These are phyloP conservation scores for Colletotrichum coccodes DNA, from an alignment of 2,329 filamentous ascomycete genomes.

Conservation along the genomic window DNA sequence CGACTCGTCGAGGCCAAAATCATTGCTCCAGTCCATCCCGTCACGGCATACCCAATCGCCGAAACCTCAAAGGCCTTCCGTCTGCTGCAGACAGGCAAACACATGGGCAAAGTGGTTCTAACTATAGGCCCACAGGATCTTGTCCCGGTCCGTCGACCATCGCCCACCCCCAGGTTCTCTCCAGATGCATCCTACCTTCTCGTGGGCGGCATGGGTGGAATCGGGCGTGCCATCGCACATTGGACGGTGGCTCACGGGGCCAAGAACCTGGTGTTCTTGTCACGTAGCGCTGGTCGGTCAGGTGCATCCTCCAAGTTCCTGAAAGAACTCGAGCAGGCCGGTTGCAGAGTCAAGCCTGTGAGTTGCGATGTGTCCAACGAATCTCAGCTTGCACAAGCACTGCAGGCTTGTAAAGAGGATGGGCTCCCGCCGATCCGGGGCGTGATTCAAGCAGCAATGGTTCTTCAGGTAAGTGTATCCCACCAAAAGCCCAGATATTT, in stretches of 20 bases:
- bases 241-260: conserved; percentile 42
- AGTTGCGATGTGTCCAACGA: conserved; percentile 40
- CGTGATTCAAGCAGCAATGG: background rate
- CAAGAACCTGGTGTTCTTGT: conserved; percentile 41
- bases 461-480: background rate
- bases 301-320: background rate
- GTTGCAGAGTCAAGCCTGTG: conserved; percentile 8
- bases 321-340: background rate
- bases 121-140: too few species aligned
- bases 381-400: background rate
- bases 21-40: background rate
- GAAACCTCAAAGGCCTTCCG: too few species aligned
- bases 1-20: background rate
- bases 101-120: conserved; percentile 51
- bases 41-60: too few species aligned
- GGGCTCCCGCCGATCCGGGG: background rate
- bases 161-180: background rate
- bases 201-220: conserved; percentile 41
- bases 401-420: background rate
- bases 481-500: too few species aligned
- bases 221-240: conserved; percentile 37
- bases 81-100: conserved; percentile 48
- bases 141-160: conserved; percentile 2
- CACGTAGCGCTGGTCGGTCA: conserved; percentile 37
- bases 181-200: conserved; percentile 38